A percentile compares a stretch with the other conserved stretches of the same genome.
phyloP scores from a whole-genome alignment of 2,329 filamentous ascomycete species.

The Sphaerostilbella broomeana region DNA sequence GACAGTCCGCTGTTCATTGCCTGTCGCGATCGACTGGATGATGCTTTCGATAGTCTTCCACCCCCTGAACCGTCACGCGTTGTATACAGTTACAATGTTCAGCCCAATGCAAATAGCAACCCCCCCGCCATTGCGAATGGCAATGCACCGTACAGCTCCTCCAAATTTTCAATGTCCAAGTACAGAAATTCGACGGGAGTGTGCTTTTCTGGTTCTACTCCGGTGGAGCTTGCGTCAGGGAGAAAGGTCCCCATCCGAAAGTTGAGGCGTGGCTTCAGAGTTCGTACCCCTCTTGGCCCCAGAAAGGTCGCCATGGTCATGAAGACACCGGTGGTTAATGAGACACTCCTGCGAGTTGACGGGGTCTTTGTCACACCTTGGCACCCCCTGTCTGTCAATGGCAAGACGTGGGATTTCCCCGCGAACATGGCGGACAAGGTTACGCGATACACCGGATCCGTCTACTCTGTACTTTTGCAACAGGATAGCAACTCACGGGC shows the following conservation, averaged over 20 bases:
- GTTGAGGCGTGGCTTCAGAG: constrained; percentile 39
- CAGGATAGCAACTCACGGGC: constrained; percentile 35
- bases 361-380: constrained; percentile 49
- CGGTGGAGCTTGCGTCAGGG: constrained; percentile 39
- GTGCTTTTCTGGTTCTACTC: constrained; percentile 48
- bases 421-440: constrained; percentile 26
- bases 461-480: constrained; percentile 54
- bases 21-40: constrained; percentile 44
- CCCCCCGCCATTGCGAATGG: too few species aligned
- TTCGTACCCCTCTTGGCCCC: constrained; percentile 45
- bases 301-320: constrained; percentile 46
- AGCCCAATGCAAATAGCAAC: neutral
- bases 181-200: constrained; percentile 38
- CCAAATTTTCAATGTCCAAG: constrained; percentile 34
- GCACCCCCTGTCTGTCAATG: constrained; percentile 46
- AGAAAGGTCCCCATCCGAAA: constrained; percentile 33
- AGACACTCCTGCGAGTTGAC: constrained; percentile 40
- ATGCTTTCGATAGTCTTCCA: constrained; percentile 41
- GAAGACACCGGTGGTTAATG: constrained; percentile 37
- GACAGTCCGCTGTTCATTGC: constrained; percentile 44
- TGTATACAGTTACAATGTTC: neutral
- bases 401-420: constrained; percentile 42
- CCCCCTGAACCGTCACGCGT: constrained; percentile 35
- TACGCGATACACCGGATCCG: constrained; percentile 40
- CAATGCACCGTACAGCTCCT: too few species aligned